A percentile compares a stretch with the other conserved stretches of the same genome.
Conservation (phyloP, 2,329 filamentous ascomycete genomes). For the Neopestalotiopsis sp. region DNA sequence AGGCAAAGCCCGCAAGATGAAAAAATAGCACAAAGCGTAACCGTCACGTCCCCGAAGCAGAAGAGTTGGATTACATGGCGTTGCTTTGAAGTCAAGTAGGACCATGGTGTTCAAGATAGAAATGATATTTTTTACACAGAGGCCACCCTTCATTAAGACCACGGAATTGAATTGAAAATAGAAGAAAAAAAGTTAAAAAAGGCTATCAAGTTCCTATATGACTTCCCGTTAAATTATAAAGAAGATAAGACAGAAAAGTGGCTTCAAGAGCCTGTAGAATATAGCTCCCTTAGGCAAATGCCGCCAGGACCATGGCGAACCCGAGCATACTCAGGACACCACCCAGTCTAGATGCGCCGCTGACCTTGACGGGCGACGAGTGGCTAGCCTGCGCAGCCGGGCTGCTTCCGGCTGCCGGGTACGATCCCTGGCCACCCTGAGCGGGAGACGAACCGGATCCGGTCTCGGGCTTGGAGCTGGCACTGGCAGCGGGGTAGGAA, state of each 20-base stretch:
- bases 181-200: not conserved
- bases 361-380: not conserved
- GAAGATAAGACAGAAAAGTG: not conserved
- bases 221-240: not conserved
- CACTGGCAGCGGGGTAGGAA: not conserved
- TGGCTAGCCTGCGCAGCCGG: not conserved
- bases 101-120: too few species aligned
- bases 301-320: not conserved
- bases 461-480: not conserved
- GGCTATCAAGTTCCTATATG: not conserved
- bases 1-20: too few species aligned
- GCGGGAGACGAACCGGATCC: not conserved
- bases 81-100: too few species aligned
- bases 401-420: not conserved
- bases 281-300: not conserved
- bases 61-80: too few species aligned
- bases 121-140: too few species aligned
- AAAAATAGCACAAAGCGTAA: too few species aligned
- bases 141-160: too few species aligned
- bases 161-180: too few species aligned
- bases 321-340: not conserved
- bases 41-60: too few species aligned
- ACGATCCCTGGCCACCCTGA: not conserved
- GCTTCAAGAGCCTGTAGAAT: not conserved
- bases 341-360: not conserved